A percentile compares a stretch with the other conserved stretches of the same genome.
phyloP scores from a whole-genome alignment of 305 asterid genomes.

The Nicotiana rustica region DNA sequence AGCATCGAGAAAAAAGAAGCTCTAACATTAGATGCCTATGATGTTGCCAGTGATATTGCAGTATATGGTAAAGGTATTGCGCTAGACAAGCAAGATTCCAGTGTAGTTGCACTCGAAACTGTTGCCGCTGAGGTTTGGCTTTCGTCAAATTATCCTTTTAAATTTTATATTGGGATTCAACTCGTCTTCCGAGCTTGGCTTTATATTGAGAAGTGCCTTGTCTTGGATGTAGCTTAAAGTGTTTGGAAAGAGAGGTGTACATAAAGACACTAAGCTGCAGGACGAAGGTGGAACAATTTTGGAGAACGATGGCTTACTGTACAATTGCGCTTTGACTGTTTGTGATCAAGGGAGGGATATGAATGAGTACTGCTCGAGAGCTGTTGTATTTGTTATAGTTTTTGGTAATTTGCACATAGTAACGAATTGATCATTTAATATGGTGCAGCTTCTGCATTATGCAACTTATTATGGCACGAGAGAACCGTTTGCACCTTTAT shows the following conservation, averaged over 20 bases:
- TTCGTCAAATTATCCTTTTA: neutral
- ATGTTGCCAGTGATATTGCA: constrained; percentile 63
- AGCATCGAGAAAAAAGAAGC: constrained; percentile 62
- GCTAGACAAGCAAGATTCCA: constrained; percentile 59
- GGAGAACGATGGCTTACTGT: constrained; percentile 74
- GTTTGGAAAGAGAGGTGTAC: constrained; percentile 87
- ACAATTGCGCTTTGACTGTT: constrained; percentile 72
- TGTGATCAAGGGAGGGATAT: constrained; percentile 55
- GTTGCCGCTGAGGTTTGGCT: constrained; percentile 65
- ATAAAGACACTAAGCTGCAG: constrained; percentile 76
- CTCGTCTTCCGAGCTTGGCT: neutral
- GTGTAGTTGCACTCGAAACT: constrained; percentile 74
- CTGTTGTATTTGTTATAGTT: neutral
- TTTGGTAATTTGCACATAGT: neutral
- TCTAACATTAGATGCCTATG: constrained; percentile 67
- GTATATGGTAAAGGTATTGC: constrained; percentile 71
- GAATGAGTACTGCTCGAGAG: constrained; percentile 57
- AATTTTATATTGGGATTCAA: neutral
- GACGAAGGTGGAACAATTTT: constrained; percentile 74
- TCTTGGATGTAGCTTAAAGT: constrained; percentile 65
- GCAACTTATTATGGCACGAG: constrained; percentile 71
- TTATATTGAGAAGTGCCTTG: neutral
- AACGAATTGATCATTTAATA: neutral
- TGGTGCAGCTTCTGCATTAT: constrained; percentile 58
- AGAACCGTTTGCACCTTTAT: constrained; percentile 67